These are phyloP conservation scores for Lathyrus aphaca DNA, from an alignment of 306 rosid species.

Conservation along the genomic window DNA sequence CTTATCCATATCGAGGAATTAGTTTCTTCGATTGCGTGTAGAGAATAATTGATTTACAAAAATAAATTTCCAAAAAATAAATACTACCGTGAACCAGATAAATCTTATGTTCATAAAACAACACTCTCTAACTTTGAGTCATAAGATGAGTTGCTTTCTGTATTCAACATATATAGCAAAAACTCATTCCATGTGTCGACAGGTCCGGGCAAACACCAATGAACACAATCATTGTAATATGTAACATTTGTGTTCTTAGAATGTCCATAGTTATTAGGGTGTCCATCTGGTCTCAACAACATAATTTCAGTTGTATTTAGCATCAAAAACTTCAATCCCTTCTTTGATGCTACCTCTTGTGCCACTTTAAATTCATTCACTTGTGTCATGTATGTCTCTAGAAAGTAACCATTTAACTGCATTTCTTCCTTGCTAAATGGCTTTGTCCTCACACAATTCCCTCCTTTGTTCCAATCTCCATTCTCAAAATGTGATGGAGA, in stretches of 20 bases:
- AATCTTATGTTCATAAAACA: conserved; percentile 25
- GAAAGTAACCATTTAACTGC: conserved; percentile 39
- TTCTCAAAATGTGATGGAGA: conserved; percentile 89
- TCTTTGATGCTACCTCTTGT: conserved; percentile 45
- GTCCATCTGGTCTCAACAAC: conserved; percentile 91
- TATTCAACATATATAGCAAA: conserved; percentile 57
- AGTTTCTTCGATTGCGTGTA: neutral
- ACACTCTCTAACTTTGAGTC: conserved; percentile 33
- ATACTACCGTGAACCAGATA: neutral
- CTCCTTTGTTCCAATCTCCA: conserved; percentile 89
- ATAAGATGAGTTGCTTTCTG: conserved; percentile 33
- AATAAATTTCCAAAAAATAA: neutral
- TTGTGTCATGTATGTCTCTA: conserved; percentile 55
- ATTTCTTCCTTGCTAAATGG: conserved; percentile 62
- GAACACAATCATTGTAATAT: conserved; percentile 75
- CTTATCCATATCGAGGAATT: neutral
- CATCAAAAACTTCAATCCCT: conserved; percentile 57
- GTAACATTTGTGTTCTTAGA: conserved; percentile 50
- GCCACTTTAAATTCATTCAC: conserved; percentile 65
- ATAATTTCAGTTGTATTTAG: conserved; percentile 71
- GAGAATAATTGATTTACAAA: neutral
- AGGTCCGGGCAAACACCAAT: conserved; percentile 98
- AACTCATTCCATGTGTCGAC: conserved; percentile 95
- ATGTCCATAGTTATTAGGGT: conserved; percentile 70
- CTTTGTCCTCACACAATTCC: conserved; percentile 68